Conservation (phyloP, 139 green algal genomes). For the Chlamydomonas sp. region DNA sequence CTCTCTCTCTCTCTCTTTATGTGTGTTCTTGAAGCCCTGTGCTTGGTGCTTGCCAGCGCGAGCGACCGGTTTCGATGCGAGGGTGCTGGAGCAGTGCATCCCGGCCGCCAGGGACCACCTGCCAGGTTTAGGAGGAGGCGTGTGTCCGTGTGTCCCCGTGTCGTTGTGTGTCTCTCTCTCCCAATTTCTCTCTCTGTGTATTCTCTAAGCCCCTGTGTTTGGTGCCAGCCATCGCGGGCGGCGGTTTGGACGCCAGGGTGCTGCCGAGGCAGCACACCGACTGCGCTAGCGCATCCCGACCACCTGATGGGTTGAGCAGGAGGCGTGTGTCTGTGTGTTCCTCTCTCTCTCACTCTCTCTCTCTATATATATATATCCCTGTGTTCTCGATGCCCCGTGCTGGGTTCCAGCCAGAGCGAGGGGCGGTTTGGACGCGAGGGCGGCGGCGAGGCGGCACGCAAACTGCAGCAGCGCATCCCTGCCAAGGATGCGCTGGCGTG, state of each 20-base stretch:
- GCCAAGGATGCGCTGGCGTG: too few species aligned
- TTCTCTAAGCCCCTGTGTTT: too few species aligned
- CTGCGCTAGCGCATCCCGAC: constrained; percentile 24
- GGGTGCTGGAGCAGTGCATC: constrained; percentile 21
- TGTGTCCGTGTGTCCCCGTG: too few species aligned
- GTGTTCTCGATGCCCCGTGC: too few species aligned
- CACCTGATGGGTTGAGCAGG: constrained; percentile 13
- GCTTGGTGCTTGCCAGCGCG: constrained; percentile 72
- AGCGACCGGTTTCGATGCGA: constrained; percentile 60
- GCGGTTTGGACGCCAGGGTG: constrained; percentile 54
- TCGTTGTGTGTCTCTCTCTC: too few species aligned
- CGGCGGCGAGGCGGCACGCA: constrained; percentile 32
- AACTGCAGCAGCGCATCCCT: constrained; percentile 25
- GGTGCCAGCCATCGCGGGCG: constrained; percentile 62
- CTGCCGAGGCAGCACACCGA: constrained; percentile 25
- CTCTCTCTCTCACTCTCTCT: too few species aligned
- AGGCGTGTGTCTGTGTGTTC: too few species aligned
- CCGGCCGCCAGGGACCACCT: constrained; percentile 18
- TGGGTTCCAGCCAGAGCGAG: constrained; percentile 75
- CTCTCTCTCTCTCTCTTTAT: too few species aligned
- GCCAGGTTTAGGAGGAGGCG: too few species aligned
- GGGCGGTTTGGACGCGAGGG: constrained; percentile 53
- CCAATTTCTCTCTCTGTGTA: too few species aligned
- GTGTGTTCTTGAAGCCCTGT: too few species aligned
- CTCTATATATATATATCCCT: too few species aligned